phyloP scores from a whole-genome alignment of 441 rosid species.

The Arabidopsis lyrata region DNA sequence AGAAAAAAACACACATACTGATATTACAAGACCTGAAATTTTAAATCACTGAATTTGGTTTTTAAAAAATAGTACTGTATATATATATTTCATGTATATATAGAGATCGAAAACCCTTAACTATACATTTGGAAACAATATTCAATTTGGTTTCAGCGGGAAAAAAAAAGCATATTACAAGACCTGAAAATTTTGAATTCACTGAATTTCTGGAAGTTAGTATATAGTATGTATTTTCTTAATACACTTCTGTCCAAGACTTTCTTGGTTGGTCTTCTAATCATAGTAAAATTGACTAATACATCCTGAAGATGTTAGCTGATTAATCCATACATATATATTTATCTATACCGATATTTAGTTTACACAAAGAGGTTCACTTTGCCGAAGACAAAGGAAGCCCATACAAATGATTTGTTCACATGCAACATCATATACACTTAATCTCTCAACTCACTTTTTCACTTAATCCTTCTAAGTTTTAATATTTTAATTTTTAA shows the following conservation, averaged over 20 bases:
- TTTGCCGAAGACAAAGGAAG: constrained; percentile 44
- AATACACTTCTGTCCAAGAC: not conserved
- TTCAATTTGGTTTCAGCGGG: too few relatives aligned
- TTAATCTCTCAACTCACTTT: constrained; percentile 34
- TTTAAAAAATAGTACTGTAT: not conserved
- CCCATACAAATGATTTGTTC: constrained; percentile 46
- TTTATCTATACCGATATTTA: constrained; percentile 9
- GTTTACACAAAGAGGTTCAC: constrained; percentile 16
- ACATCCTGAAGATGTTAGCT: constrained; percentile 7
- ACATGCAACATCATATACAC: constrained; percentile 42
- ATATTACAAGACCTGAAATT: not conserved
- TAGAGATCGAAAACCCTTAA: too few relatives aligned
- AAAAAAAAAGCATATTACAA: too few relatives aligned
- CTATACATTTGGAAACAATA: too few relatives aligned
- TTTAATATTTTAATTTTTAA: constrained; percentile 1
- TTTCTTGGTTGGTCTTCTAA: constrained; percentile 21
- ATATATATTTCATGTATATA: not conserved
- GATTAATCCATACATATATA: constrained; percentile 6
- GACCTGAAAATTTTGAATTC: too few relatives aligned
- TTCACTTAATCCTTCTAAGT: not conserved
- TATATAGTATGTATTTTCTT: not conserved
- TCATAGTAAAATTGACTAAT: not conserved
- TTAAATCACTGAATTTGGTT: not conserved
- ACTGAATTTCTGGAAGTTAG: too few relatives aligned
- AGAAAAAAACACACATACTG: too few relatives aligned